Evolutionary conservation across 2,329 filamentous ascomycete genomes (phyloP).

Genomic region (Alternaria solani): DNA sequence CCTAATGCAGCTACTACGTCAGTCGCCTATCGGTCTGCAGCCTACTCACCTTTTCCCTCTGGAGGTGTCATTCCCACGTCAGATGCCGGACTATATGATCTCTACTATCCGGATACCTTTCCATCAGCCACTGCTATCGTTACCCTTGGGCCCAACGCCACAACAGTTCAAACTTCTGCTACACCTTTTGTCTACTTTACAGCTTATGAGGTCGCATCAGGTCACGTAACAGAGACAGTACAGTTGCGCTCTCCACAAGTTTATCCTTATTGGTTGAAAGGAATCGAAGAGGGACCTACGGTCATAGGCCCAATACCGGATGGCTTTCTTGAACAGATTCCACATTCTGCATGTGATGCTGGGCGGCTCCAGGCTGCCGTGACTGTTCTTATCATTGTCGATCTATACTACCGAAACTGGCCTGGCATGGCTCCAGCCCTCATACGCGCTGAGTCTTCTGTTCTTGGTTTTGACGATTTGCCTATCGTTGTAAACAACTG

Average conservation of each 20-base stretch:
- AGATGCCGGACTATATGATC: slow-evolving; percentile 28
- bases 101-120: slow-evolving; percentile 18
- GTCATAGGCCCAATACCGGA: slow-evolving; percentile 47
- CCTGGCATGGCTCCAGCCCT: slow-evolving; percentile 30
- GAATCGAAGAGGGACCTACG: slow-evolving; percentile 32
- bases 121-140: slow-evolving; percentile 34
- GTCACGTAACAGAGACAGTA: slow-evolving; percentile 46
- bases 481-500: slow-evolving; percentile 20
- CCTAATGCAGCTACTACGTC: slow-evolving; percentile 45
- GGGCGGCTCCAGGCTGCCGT: slow-evolving; percentile 52
- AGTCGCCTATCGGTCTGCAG: slow-evolving; percentile 34
- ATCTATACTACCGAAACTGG: slow-evolving; percentile 46
- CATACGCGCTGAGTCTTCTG: slow-evolving; percentile 41
- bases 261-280: slow-evolving; percentile 49
- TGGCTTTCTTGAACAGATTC: slow-evolving; percentile 48
- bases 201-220: slow-evolving; percentile 53
- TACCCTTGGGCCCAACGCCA: slow-evolving; percentile 34
- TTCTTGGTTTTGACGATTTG: slow-evolving; percentile 35
- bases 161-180: slow-evolving; percentile 37
- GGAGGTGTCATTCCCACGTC: slow-evolving; percentile 26
- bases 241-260: slow-evolving; percentile 46
- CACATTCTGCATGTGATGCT: slow-evolving; percentile 41
- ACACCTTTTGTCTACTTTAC: slow-evolving; percentile 56
- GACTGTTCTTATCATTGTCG: slow-evolving; percentile 54
- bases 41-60: slow-evolving; percentile 33